These are phyloP conservation scores for Colletotrichum tofieldiae DNA, from an alignment of 2,329 filamentous ascomycete genomes.

Conservation along the genomic window DNA sequence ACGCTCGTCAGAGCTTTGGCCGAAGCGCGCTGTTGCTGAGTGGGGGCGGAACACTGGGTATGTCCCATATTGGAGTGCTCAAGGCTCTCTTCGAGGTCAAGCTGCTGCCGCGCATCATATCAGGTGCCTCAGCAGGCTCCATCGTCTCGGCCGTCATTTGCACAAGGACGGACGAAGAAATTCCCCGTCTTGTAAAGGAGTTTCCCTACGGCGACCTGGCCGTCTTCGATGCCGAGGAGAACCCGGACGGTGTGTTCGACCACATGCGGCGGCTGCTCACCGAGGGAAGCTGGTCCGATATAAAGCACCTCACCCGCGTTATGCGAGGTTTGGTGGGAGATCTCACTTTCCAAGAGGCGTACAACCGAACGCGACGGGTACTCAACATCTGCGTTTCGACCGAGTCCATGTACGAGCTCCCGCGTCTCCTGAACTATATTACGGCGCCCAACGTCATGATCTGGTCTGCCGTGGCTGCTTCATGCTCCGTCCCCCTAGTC, in stretches of 20 bases:
- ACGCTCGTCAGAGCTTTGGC: slow-evolving; percentile 86
- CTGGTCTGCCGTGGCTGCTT: slow-evolving; percentile 96
- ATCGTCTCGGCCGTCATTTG: slow-evolving; percentile 89
- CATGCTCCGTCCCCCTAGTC: slow-evolving; percentile 90
- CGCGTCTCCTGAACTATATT: slow-evolving; percentile 90
- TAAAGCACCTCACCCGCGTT: slow-evolving; percentile 83
- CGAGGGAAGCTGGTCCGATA: slow-evolving; percentile 89
- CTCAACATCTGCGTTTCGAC: slow-evolving; percentile 96
- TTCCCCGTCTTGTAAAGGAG: slow-evolving; percentile 76
- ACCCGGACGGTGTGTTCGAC: slow-evolving; percentile 74
- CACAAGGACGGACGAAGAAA: slow-evolving; percentile 82
- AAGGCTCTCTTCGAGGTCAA: slow-evolving; percentile 84
- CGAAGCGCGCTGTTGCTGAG: slow-evolving; percentile 87
- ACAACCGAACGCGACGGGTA: slow-evolving; percentile 92
- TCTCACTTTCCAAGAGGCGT: slow-evolving; percentile 95
- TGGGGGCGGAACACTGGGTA: slow-evolving; percentile 90
- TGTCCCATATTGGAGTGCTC: slow-evolving; percentile 91
- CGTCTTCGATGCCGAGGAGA: slow-evolving; percentile 79
- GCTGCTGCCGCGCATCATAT: slow-evolving; percentile 88
- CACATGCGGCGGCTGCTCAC: slow-evolving; percentile 83
- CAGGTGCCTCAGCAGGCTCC: slow-evolving; percentile 88
- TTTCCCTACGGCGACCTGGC: slow-evolving; percentile 87
- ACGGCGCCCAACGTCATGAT: slow-evolving; percentile 96
- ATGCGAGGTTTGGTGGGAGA: slow-evolving; percentile 88
- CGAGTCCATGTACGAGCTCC: slow-evolving; percentile 88